Conservation (phyloP, 306 rosid genomes). For the Fragaria iinumae region DNA sequence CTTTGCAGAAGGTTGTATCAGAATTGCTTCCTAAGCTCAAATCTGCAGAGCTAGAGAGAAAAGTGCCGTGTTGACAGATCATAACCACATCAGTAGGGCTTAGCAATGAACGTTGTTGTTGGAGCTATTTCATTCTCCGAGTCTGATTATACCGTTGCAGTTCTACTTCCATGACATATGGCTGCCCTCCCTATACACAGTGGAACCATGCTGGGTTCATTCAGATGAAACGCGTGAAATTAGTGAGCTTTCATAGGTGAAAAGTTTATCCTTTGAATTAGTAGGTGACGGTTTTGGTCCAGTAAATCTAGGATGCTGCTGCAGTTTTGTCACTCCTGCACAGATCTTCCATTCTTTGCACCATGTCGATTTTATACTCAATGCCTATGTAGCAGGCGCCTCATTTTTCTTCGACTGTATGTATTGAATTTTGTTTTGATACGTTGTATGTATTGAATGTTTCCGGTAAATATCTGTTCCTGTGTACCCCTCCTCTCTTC, state of each 20-base stretch:
- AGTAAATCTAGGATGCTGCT: constrained; percentile 18
- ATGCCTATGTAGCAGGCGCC: constrained; percentile 26
- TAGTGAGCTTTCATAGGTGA: constrained; percentile 16
- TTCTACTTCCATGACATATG: constrained; percentile 16
- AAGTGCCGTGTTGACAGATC: constrained; percentile 48
- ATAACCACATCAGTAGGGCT: constrained; percentile 14
- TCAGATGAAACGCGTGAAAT: constrained; percentile 10
- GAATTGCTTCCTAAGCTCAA: constrained; percentile 67
- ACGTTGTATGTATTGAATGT: background rate
- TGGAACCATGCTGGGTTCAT: constrained; percentile 15
- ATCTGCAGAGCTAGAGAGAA: constrained; percentile 41
- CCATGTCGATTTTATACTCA: constrained; percentile 7
- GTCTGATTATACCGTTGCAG: constrained; percentile 25
- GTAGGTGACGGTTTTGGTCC: constrained; percentile 25
- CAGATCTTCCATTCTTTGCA: constrained; percentile 28
- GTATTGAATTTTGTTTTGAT: constrained; percentile 1
- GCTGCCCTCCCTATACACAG: background rate
- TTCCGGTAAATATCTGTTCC: background rate
- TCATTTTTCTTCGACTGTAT: background rate
- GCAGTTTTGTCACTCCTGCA: background rate
- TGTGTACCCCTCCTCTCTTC: background rate
- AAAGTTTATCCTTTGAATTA: background rate
- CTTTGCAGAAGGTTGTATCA: constrained; percentile 60
- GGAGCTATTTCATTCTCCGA: constrained; percentile 6
- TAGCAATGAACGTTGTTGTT: constrained; percentile 14